A percentile compares a stretch with the other conserved stretches of the same genome.
Evolutionary conservation across 805 yeast genomes (phyloP).

Genomic region (Maudiozyma saulgeensis): DNA sequence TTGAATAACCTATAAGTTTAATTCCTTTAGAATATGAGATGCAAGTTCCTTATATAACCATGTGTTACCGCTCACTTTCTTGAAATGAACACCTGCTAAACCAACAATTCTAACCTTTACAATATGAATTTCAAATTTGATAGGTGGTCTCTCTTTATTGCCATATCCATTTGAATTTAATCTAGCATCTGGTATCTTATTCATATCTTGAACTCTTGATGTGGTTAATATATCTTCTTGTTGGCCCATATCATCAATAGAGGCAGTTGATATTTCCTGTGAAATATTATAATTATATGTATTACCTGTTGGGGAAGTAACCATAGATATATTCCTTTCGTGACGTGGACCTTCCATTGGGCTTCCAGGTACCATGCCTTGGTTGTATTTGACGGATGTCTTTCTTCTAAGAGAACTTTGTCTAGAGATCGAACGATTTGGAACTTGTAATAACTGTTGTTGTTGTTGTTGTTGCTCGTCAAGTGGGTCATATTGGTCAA

Average conservation of each 20-base stretch:
- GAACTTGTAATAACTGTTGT: conserved; percentile 3
- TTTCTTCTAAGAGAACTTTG: conserved; percentile 34
- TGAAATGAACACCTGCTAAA: conserved; percentile 88
- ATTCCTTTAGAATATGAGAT: conserved; percentile 65
- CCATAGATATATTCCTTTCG: conserved; percentile 20
- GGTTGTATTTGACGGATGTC: conserved; percentile 22
- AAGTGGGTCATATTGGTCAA: conserved; percentile 5
- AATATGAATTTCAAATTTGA: conserved; percentile 83
- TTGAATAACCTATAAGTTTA: conserved; percentile 40
- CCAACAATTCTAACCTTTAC: conserved; percentile 89
- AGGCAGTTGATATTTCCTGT: conserved; percentile 28
- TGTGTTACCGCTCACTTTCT: conserved; percentile 85
- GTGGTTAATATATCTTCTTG: conserved; percentile 33
- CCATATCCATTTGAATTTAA: conserved; percentile 9
- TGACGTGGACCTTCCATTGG: conserved; percentile 38
- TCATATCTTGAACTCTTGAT: conserved; percentile 54
- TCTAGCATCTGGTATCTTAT: conserved; percentile 32
- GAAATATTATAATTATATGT: conserved; percentile 3
- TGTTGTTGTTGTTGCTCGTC: conserved; percentile 3
- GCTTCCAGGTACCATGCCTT: conserved; percentile 43
- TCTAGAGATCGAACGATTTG: conserved; percentile 12
- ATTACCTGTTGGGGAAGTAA: conserved; percentile 22
- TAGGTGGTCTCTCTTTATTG: conserved; percentile 37
- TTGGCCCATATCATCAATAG: conserved; percentile 17
- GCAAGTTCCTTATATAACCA: conserved; percentile 93